Percentiles rank a stretch among this genome's conserved stretches.
These are phyloP conservation scores for Phaseolus lunatus DNA, from an alignment of 306 rosid genomes.

Conservation along the genomic window DNA sequence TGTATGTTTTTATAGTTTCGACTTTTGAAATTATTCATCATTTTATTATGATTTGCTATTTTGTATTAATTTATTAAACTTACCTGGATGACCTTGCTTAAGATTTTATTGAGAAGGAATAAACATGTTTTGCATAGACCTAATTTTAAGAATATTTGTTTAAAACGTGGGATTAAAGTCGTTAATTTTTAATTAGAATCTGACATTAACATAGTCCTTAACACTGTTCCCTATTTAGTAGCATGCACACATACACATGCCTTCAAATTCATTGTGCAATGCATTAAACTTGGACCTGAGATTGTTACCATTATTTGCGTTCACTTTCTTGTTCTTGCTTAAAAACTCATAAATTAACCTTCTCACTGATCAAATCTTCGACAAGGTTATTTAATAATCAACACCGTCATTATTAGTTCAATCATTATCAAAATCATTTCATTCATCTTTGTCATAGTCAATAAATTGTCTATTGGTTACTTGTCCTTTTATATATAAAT, in stretches of 20 bases:
- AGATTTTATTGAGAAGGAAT: too few relatives aligned
- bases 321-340: constrained; percentile 4
- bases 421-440: constrained; percentile 47
- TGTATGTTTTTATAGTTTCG: too few relatives aligned
- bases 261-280: background rate
- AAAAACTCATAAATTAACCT: constrained; percentile 33
- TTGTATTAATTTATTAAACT: too few relatives aligned
- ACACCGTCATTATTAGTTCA: constrained; percentile 50
- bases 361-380: constrained; percentile 52
- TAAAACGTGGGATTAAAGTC: background rate
- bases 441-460: constrained; percentile 46
- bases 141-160: background rate
- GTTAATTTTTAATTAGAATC: constrained; percentile 15
- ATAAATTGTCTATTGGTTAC: constrained; percentile 23
- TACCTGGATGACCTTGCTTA: too few relatives aligned
- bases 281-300: background rate
- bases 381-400: constrained; percentile 37
- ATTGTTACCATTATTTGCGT: constrained; percentile 7
- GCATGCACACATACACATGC: background rate
- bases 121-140: too few relatives aligned
- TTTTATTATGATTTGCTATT: background rate
- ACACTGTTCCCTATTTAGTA: background rate
- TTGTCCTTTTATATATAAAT: constrained; percentile 23
- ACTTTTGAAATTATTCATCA: too few relatives aligned
- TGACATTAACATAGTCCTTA: background rate